A percentile compares a stretch with the other conserved stretches of the same genome.
These are phyloP conservation scores for Clavulina sp. DNA, from an alignment of 768 basidiomycete species.

Conservation along the genomic window DNA sequence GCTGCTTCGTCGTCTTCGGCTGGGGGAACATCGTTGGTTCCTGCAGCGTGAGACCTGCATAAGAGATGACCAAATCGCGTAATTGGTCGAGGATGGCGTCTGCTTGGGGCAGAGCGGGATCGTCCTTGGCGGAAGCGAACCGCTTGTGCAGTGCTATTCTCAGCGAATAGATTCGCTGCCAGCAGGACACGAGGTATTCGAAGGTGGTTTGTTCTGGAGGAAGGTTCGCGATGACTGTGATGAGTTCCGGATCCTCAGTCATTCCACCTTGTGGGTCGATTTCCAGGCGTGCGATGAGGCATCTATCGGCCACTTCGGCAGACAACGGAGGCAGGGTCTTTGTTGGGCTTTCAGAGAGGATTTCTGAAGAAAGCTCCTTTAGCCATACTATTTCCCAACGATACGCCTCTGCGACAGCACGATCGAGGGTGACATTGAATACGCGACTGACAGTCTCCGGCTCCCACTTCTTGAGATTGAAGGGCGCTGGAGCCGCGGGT, in stretches of 20 bases:
- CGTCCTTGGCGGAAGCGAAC: slow-evolving; percentile 25
- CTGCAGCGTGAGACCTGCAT: slow-evolving; percentile 74
- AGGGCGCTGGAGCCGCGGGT: slow-evolving; percentile 19
- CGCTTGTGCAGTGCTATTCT: slow-evolving; percentile 41
- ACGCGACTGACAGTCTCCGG: slow-evolving; percentile 46
- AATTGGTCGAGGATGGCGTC: slow-evolving; percentile 50
- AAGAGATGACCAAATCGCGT: slow-evolving; percentile 71
- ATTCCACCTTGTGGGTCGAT: slow-evolving; percentile 46
- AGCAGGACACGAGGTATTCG: slow-evolving; percentile 79
- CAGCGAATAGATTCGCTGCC: slow-evolving; percentile 64
- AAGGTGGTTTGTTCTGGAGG: slow-evolving; percentile 66
- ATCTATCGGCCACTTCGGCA: slow-evolving; percentile 49
- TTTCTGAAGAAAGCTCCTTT: slow-evolving; percentile 51
- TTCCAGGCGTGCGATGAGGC: slow-evolving; percentile 73
- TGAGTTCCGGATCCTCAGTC: slow-evolving; percentile 26
- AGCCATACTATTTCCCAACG: slow-evolving; percentile 68
- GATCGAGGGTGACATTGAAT: slow-evolving; percentile 51
- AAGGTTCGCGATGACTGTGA: slow-evolving; percentile 36
- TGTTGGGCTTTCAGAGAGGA: slow-evolving; percentile 35
- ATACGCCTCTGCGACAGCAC: slow-evolving; percentile 32
- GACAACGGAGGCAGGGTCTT: slow-evolving; percentile 23
- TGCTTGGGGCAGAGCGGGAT: slow-evolving; percentile 31
- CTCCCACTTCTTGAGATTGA: slow-evolving; percentile 55
- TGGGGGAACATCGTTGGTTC: slow-evolving; percentile 94
- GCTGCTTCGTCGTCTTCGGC: slow-evolving; percentile 22